Evolutionary conservation across 129 eudicot species (phyloP).

Genomic region (Erigeron canadensis): DNA sequence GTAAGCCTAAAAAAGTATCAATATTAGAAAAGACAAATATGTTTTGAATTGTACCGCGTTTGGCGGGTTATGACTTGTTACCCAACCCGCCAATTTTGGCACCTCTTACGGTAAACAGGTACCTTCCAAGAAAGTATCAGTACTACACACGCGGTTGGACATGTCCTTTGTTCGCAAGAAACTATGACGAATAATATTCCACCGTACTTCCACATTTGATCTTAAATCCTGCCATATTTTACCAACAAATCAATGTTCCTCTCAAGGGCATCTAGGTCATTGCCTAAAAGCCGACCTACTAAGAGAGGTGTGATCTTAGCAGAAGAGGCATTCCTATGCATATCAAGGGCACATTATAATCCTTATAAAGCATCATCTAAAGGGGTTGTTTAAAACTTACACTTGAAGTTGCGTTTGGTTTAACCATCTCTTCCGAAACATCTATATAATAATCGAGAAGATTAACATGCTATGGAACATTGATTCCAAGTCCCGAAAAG

Average conservation of each 20-base stretch:
- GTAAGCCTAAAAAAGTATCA: slow-evolving; percentile 48
- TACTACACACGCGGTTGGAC: slow-evolving; percentile 73
- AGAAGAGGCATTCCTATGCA: slow-evolving; percentile 40
- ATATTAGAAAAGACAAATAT: slow-evolving; percentile 5
- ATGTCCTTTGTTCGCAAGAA: slow-evolving; percentile 66
- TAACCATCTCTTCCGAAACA: slow-evolving; percentile 70
- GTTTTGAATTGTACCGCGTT: neutral
- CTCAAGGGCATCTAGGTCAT: slow-evolving; percentile 14
- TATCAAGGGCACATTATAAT: slow-evolving; percentile 75
- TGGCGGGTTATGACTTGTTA: neutral
- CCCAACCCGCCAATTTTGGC: slow-evolving; percentile 9
- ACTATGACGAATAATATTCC: slow-evolving; percentile 64
- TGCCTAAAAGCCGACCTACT: slow-evolving; percentile 25
- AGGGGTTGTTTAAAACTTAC: slow-evolving; percentile 61
- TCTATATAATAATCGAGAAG: slow-evolving; percentile 82
- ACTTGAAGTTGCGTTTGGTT: slow-evolving; percentile 51
- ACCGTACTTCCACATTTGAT: slow-evolving; percentile 51
- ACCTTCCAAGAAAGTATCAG: slow-evolving; percentile 85
- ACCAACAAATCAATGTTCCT: slow-evolving; percentile 64
- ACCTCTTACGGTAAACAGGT: slow-evolving; percentile 8
- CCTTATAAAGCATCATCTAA: slow-evolving; percentile 83
- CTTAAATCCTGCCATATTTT: slow-evolving; percentile 58
- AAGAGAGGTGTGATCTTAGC: slow-evolving; percentile 37
- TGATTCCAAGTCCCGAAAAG: slow-evolving; percentile 75
- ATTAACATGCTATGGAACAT: slow-evolving; percentile 79